These are phyloP conservation scores for Leptographium galeiforme DNA, from an alignment of 2,329 filamentous ascomycete genomes.

Conservation along the genomic window DNA sequence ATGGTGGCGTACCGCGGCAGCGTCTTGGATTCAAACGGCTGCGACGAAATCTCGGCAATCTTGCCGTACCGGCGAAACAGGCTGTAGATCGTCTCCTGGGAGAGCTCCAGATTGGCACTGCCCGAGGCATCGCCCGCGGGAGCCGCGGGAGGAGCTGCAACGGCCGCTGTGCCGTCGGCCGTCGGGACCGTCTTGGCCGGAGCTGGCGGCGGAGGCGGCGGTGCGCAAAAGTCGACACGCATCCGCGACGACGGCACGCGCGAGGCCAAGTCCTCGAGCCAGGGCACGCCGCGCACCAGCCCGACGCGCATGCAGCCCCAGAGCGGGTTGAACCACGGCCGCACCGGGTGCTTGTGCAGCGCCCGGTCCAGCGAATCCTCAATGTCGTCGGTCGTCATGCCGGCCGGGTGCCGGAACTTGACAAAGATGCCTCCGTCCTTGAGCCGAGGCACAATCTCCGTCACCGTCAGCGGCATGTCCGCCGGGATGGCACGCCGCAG, in stretches of 20 bases:
- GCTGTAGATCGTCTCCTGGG: conserved; percentile 75
- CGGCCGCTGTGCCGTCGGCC: not conserved
- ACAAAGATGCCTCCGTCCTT: conserved; percentile 92
- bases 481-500: conserved; percentile 51
- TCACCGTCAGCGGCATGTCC: conserved; percentile 53
- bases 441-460: conserved; percentile 68
- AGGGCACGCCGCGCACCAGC: conserved; percentile 71
- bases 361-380: conserved; percentile 44
- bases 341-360: conserved; percentile 57
- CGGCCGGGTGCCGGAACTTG: conserved; percentile 52
- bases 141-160: not conserved
- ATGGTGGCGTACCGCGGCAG: conserved; percentile 68
- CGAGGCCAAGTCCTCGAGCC: conserved; percentile 77
- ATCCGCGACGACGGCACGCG: conserved; percentile 64
- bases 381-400: conserved; percentile 25
- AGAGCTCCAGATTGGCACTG: conserved; percentile 60
- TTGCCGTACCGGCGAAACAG: conserved; percentile 86
- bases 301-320: conserved; percentile 49
- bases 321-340: conserved; percentile 85
- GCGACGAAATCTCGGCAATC: conserved; percentile 68
- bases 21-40: conserved; percentile 76
- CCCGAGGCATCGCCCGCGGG: conserved; percentile 25
- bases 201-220: conserved; percentile 29
- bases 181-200: not conserved
- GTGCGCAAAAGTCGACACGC: conserved; percentile 73